Conservation (phyloP, 108 stramenopile species). For the Pseudonitzschia multiseries region DNA sequence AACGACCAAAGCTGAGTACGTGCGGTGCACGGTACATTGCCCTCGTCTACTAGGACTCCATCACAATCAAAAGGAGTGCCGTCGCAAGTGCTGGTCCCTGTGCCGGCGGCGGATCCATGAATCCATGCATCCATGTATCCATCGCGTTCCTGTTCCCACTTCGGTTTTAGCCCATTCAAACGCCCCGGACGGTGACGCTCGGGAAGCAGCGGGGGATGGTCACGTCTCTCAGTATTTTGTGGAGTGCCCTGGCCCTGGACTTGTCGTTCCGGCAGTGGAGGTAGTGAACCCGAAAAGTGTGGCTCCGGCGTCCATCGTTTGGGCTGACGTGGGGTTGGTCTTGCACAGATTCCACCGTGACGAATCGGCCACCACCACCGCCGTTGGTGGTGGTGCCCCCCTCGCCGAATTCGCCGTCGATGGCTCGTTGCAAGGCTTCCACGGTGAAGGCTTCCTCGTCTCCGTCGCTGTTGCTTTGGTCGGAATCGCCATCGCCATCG, state of each 20-base stretch:
- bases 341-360: not conserved
- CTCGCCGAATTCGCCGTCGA: not conserved
- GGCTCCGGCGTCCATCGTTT: slow-evolving; percentile 5
- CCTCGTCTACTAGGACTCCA: no score
- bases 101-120: no score
- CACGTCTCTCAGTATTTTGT: slow-evolving; percentile 28
- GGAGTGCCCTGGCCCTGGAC: slow-evolving; percentile 41
- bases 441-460: not conserved
- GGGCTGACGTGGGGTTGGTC: slow-evolving; percentile 7
- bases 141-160: not conserved
- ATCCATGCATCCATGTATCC: no score
- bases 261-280: slow-evolving; percentile 19
- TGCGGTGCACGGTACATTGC: no score
- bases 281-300: slow-evolving; percentile 49
- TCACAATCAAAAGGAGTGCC: no score
- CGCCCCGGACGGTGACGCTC: not conserved
- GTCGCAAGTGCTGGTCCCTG: no score
- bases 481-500: not conserved
- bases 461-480: not conserved
- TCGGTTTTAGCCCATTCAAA: not conserved
- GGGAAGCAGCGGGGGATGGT: slow-evolving; percentile 13
- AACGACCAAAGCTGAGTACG: no score
- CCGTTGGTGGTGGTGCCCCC: no score
- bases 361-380: no score
- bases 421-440: slow-evolving; percentile 21